Evolutionary conservation across 2,329 filamentous ascomycete genomes (phyloP), one percentile per base, ranked within the genome.

Genomic region (Pseudocercospora vitis): DNA sequence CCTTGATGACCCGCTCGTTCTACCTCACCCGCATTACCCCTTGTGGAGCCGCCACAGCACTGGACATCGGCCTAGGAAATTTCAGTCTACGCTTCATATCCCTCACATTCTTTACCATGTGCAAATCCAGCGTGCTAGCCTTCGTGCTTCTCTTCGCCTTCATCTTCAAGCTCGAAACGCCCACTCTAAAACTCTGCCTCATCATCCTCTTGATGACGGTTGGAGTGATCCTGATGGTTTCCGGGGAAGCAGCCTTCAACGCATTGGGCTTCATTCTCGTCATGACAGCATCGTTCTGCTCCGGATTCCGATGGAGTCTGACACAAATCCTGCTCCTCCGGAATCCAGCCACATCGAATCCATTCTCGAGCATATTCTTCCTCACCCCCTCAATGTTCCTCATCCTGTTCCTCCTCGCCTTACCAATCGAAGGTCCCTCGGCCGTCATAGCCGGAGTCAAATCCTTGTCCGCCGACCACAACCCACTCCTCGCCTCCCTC

Each of bases 41-140:
- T 1, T 97, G 94, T 69, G 94, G 92, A 63, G 84, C 86, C 37
- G 91, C 94, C 4, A 99, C 94, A 0, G 94, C 92, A 9, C 81
- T 99, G 55, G 94, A 99, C 70, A 96, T 99, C 72, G 94, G 94
- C 11, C 75, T 99, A 54, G 94, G 94, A 59, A 99, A 99, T 69
- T 96, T 90, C 72, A 95, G 90, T 49, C 79, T 99, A 64, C 94
- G 92, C 72, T 96, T 95, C 71, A 97, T 99, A 65, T 91, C 89
- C 35, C 82, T 99, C 62, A 96, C 92, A 7, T 99, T 99, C 71
- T 95, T 96, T 74, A 99, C 94, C 55, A 97, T 99, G 94, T 97
- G 94, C 76, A 99, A 99, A 80, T 97, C 92, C 4, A 96, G 91
- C 7, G 89, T 92, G 12, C 82, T 99, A 18, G 91, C 89, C 39